Conservation (phyloP, 2,329 filamentous ascomycete genomes). For the Fusarium chuoi region DNA sequence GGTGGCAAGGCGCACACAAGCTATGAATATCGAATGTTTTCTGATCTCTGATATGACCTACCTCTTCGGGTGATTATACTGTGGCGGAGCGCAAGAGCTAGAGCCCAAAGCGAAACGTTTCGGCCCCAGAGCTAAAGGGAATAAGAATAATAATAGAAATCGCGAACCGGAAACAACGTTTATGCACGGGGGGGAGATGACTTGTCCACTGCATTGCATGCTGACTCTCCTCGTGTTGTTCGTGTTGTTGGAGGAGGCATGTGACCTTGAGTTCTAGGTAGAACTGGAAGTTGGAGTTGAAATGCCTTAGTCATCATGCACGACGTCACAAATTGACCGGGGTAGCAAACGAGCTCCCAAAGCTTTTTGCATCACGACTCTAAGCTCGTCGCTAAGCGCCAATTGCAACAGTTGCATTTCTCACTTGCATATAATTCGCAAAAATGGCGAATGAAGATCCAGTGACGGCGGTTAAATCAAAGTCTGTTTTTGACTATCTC, state of each 20-base stretch:
- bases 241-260: neutral
- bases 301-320: conserved; percentile 31
- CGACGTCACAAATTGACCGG: conserved; percentile 34
- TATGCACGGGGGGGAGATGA: neutral
- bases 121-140: conserved; percentile 1
- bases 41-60: conserved; percentile 19
- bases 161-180: neutral
- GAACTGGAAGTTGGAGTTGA: neutral
- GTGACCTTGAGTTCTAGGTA: conserved; percentile 12
- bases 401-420: conserved; percentile 23
- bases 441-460: conserved; percentile 46
- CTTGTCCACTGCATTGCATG: neutral
- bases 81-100: conserved; percentile 29
- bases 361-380: conserved; percentile 34
- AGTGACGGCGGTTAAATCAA: conserved; percentile 36
- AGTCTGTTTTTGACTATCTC: conserved; percentile 49
- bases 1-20: conserved; percentile 20
- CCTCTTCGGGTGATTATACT: conserved; percentile 22
- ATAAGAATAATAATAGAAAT: neutral
- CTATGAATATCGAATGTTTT: conserved; percentile 29
- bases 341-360: conserved; percentile 10
- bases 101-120: conserved; percentile 3
- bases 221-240: neutral
- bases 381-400: conserved; percentile 3
- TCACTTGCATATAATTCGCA: conserved; percentile 5